Percentiles rank a stretch among this genome's conserved stretches.
phyloP scores from a whole-genome alignment of 306 rosid genomes.

The Cucumis melo region DNA sequence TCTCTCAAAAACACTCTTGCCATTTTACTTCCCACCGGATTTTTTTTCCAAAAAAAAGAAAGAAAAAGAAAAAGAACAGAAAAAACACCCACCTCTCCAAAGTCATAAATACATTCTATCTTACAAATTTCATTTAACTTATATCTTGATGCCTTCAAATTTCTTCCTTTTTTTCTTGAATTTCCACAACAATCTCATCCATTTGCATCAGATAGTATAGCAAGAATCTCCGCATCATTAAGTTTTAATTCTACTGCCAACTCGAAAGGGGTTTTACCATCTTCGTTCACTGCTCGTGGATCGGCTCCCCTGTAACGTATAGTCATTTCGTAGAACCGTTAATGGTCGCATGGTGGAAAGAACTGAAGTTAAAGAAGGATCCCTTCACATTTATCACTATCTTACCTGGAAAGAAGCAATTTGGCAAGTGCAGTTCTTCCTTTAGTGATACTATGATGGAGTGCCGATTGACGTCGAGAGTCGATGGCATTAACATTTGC shows the following conservation, averaged over 20 bases:
- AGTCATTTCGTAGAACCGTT: not conserved
- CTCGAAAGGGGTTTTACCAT: slow-evolving; percentile 74
- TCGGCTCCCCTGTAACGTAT: slow-evolving; percentile 68
- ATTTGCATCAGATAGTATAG: slow-evolving; percentile 45
- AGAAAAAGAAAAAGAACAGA: not conserved
- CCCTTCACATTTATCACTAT: not conserved
- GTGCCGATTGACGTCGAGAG: slow-evolving; percentile 70
- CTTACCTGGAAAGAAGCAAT: slow-evolving; percentile 79
- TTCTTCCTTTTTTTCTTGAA: not conserved
- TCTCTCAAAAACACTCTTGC: slow-evolving; percentile 27
- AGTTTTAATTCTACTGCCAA: slow-evolving; percentile 59
- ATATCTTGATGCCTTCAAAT: not conserved
- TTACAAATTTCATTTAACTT: slow-evolving; percentile 26
- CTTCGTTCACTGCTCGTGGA: slow-evolving; percentile 66
- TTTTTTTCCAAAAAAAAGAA: not conserved
- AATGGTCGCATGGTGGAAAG: not conserved
- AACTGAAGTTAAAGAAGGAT: not conserved
- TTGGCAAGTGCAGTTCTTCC: slow-evolving; percentile 44
- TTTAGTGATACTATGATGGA: slow-evolving; percentile 61
- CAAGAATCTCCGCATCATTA: slow-evolving; percentile 45
- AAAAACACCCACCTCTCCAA: slow-evolving; percentile 22
- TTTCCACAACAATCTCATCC: slow-evolving; percentile 32
- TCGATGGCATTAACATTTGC: slow-evolving; percentile 67
- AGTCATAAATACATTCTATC: slow-evolving; percentile 38
- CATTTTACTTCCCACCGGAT: slow-evolving; percentile 22